Conservation (phyloP, 176 grass and related monocot genomes). For the Panicum miliaceum region DNA sequence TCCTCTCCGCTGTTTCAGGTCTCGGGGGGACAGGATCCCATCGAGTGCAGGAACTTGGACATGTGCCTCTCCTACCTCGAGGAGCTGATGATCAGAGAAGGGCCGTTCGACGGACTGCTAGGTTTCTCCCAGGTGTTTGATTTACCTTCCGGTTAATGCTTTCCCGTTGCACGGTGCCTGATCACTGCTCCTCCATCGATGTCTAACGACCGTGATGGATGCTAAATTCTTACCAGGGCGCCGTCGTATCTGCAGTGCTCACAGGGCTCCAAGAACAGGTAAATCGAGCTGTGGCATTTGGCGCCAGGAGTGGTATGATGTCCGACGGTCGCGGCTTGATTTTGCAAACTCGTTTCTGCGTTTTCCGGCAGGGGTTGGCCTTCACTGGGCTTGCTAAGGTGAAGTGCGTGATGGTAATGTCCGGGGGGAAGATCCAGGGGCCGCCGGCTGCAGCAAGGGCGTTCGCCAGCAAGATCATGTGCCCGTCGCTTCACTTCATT, state of each 20-base stretch:
- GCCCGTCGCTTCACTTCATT: constrained; percentile 69
- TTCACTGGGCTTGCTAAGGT: constrained; percentile 57
- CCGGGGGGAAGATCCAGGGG: constrained; percentile 54
- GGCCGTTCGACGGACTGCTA: constrained; percentile 84
- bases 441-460: constrained; percentile 43
- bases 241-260: constrained; percentile 49
- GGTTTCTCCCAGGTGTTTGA: constrained; percentile 73
- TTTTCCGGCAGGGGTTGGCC: constrained; percentile 52
- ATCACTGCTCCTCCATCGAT: background rate
- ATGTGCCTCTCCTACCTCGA: constrained; percentile 86
- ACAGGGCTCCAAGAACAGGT: constrained; percentile 61
- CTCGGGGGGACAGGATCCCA: constrained; percentile 38
- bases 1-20: background rate
- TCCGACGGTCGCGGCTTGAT: background rate
- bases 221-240: constrained; percentile 44
- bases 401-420: constrained; percentile 53
- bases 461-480: constrained; percentile 45
- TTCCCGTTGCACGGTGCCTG: background rate
- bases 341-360: background rate
- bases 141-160: background rate
- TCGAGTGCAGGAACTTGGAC: constrained; percentile 64
- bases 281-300: background rate
- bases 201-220: background rate
- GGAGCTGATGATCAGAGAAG: constrained; percentile 69
- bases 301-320: background rate